Evolutionary conservation across 1,139 yeast species (phyloP), one percentile per base, ranked within the genome.

Genomic region (Meyerozyma guilliermondii): DNA sequence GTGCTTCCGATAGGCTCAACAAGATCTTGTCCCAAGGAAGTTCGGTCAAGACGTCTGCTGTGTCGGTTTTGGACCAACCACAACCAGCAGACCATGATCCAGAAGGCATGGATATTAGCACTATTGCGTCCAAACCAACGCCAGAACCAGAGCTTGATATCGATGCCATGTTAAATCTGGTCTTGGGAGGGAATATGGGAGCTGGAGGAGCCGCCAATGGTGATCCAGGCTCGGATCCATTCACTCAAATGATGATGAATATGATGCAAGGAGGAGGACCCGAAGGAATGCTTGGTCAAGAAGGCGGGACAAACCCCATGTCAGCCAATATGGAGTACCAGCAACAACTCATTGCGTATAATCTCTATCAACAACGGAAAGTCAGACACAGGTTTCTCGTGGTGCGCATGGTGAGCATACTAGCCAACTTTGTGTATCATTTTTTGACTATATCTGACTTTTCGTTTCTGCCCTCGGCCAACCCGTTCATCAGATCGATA

Each of bases 1-100:
- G 74, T 39, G 84, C 81, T 18, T 57, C 77, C 3, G 69, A 71
- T 14, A 67, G 92, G 45, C 62, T 84, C 53, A 78, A 76, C 48
- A 75, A 49, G 36, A 72, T 72, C 26, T 59, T 71, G 45, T 53
- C 59, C 38, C 73, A 64, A 50, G 76, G 76, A 2, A 62, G 72
- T 3, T 68, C 75, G 5, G 70, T 69, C 17, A 63, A 70, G 39
- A 42, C 60, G 9, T 20, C 57, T 0, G 67, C 59, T 2, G 61
- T 56, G 4, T 71, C 76, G 6, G 72, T 69, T 4, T 60, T 71
- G 52, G 76, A 68, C 41, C 52, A 58, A 44, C 45, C 48, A 18
- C 47, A 44, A 10, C 17, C 39, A 7, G 34, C 45, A 3, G 61
- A 62, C 36, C 64, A 56, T 13, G 73, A 68, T 45, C 74, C 73